Evolutionary conservation across 2,329 filamentous ascomycete genomes (phyloP).

Genomic region (Penicillium sp.): DNA sequence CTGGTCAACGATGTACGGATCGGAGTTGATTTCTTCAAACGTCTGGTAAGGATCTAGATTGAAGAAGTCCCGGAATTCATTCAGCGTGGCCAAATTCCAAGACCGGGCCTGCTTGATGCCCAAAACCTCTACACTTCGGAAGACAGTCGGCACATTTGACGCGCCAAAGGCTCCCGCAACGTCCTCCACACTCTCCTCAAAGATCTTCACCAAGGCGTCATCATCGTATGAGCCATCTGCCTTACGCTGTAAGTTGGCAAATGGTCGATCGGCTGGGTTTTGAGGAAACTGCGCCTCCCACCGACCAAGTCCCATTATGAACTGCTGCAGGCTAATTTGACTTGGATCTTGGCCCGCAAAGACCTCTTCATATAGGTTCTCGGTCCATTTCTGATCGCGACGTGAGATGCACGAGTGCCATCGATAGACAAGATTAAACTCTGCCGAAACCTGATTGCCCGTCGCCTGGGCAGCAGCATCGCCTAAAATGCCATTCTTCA

Average conservation of each 20-base stretch:
- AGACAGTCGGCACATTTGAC: slow-evolving; percentile 68
- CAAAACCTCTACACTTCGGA: slow-evolving; percentile 74
- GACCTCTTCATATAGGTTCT: slow-evolving; percentile 63
- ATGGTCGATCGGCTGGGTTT: slow-evolving; percentile 67
- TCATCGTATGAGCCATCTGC: slow-evolving; percentile 67
- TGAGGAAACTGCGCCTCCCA: slow-evolving; percentile 60
- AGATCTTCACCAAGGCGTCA: slow-evolving; percentile 69
- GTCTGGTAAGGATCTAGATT: slow-evolving; percentile 70
- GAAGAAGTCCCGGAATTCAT: slow-evolving; percentile 83
- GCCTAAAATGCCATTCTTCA: slow-evolving; percentile 57
- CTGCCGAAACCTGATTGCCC: slow-evolving; percentile 78
- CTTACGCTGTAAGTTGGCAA: slow-evolving; percentile 64
- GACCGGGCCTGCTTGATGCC: slow-evolving; percentile 73
- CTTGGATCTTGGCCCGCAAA: slow-evolving; percentile 60
- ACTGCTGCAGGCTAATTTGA: slow-evolving; percentile 57
- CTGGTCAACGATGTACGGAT: slow-evolving; percentile 65
- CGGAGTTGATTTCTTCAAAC: slow-evolving; percentile 81
- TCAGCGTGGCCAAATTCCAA: slow-evolving; percentile 75
- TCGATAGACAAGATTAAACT: slow-evolving; percentile 85
- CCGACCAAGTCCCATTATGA: slow-evolving; percentile 61
- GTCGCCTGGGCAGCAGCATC: slow-evolving; percentile 66
- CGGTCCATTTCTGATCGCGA: slow-evolving; percentile 76
- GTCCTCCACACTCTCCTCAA: slow-evolving; percentile 69
- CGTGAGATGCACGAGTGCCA: slow-evolving; percentile 79
- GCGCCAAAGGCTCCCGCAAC: slow-evolving; percentile 65